Evolutionary conservation across 2,329 filamentous ascomycete species (phyloP).

Genomic region (Calonectria hawksworthii): DNA sequence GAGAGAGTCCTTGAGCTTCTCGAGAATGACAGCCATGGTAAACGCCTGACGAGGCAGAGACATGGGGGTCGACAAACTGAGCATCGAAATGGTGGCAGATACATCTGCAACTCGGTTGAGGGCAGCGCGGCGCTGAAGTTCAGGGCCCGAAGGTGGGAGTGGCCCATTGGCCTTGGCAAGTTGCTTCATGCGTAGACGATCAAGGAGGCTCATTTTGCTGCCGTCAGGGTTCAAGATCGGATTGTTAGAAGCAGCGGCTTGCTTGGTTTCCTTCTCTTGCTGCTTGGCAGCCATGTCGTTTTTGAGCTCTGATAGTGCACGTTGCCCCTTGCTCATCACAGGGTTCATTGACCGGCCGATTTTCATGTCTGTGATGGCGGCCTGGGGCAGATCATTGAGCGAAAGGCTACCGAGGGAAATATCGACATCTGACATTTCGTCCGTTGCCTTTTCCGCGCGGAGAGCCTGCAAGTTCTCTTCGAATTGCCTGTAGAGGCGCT

Average conservation of each 20-base stretch:
- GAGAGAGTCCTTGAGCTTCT: conserved; percentile 78
- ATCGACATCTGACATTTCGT: conserved; percentile 43
- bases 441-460: conserved; percentile 49
- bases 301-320: conserved; percentile 78
- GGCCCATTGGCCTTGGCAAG: conserved; percentile 68
- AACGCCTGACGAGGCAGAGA: conserved; percentile 73
- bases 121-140: conserved; percentile 74
- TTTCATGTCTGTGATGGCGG: conserved; percentile 50
- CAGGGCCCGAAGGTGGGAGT: conserved; percentile 67
- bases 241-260: conserved; percentile 48
- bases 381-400: conserved; percentile 60
- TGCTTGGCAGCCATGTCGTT: conserved; percentile 69
- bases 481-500: conserved; percentile 68
- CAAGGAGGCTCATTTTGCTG: conserved; percentile 77
- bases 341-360: conserved; percentile 63
- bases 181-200: conserved; percentile 82
- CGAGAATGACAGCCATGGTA: conserved; percentile 72
- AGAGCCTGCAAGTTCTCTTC: conserved; percentile 65
- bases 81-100: conserved; percentile 75
- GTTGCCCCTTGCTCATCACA: conserved; percentile 75
- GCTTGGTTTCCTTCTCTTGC: conserved; percentile 58
- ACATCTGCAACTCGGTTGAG: conserved; percentile 79
- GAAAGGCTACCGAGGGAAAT: conserved; percentile 59
- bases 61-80: conserved; percentile 66
- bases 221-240: conserved; percentile 58